These are phyloP conservation scores for Fusarium equiseti DNA, from an alignment of 2,329 filamentous ascomycete genomes.

Conservation along the genomic window DNA sequence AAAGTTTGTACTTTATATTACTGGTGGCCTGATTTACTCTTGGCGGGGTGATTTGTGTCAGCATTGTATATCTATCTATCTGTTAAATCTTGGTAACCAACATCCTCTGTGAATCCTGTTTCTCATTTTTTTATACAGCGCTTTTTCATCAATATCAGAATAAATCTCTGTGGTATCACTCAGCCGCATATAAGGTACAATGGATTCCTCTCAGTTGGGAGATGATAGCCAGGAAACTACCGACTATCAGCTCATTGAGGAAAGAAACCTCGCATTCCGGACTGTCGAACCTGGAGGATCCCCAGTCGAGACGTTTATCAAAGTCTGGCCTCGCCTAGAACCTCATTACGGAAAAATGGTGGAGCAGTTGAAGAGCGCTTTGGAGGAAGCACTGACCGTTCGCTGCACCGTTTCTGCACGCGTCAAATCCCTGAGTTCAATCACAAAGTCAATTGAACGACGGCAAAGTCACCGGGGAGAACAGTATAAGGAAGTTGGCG, in stretches of 20 bases:
- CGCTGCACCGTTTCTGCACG: background rate
- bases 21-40: background rate
- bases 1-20: fast-evolving
- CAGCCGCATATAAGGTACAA: background rate
- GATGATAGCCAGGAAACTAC: too few relatives aligned
- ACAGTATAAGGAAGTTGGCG: fast-evolving
- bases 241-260: too few relatives aligned
- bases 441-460: background rate
- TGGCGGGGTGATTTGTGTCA: background rate
- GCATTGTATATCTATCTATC: background rate
- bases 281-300: background rate
- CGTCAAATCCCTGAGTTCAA: background rate
- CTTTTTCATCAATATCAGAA: too few relatives aligned
- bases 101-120: background rate
- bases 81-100: background rate
- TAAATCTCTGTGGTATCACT: fast-evolving
- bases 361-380: fast-evolving
- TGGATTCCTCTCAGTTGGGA: too few relatives aligned
- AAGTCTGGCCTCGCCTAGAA: background rate
- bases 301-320: background rate
- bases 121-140: too few relatives aligned
- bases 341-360: background rate
- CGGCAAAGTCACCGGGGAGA: fast-evolving
- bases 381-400: fast-evolving
- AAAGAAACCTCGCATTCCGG: too few relatives aligned